phyloP scores from a whole-genome alignment of 2,329 filamentous ascomycete genomes.

The Botrytis fragariae region DNA sequence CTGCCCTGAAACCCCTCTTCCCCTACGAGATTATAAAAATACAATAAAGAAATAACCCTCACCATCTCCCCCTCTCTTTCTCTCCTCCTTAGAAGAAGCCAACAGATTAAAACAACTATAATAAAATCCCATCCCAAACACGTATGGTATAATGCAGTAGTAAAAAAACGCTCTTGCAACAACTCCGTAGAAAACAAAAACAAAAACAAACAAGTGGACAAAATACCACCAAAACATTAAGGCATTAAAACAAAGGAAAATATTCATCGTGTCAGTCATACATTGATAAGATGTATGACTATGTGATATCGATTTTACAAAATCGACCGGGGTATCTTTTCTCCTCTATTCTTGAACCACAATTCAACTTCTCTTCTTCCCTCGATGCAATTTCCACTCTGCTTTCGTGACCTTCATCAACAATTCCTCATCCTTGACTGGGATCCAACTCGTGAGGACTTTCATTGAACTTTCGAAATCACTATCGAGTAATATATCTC shows the following conservation, averaged over 20 bases:
- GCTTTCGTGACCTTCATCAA: conserved; percentile 86
- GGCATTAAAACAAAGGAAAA: conserved; percentile 13
- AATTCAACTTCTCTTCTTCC: conserved; percentile 39
- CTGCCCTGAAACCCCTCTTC: background rate
- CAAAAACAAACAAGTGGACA: background rate
- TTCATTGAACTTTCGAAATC: conserved; percentile 99
- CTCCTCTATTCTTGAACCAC: background rate
- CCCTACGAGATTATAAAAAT: background rate
- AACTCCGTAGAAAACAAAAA: background rate
- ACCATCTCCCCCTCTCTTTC: background rate
- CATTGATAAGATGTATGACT: background rate
- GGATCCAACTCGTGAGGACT: conserved; percentile 88
- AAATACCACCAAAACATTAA: conserved; percentile 7
- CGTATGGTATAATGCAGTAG: conserved; percentile 21
- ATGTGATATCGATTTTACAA: background rate
- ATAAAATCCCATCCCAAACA: background rate
- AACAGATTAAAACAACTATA: conserved; percentile 5
- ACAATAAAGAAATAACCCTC: background rate
- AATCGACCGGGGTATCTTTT: background rate
- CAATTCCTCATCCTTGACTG: conserved; percentile 88
- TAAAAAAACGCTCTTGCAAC: background rate
- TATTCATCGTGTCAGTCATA: conserved; percentile 3
- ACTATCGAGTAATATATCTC: conserved; percentile 83
- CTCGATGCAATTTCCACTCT: conserved; percentile 72
- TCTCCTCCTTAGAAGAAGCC: background rate